These are phyloP conservation scores for Lactarius akahatsu DNA, from an alignment of 768 basidiomycete genomes.

Conservation along the genomic window DNA sequence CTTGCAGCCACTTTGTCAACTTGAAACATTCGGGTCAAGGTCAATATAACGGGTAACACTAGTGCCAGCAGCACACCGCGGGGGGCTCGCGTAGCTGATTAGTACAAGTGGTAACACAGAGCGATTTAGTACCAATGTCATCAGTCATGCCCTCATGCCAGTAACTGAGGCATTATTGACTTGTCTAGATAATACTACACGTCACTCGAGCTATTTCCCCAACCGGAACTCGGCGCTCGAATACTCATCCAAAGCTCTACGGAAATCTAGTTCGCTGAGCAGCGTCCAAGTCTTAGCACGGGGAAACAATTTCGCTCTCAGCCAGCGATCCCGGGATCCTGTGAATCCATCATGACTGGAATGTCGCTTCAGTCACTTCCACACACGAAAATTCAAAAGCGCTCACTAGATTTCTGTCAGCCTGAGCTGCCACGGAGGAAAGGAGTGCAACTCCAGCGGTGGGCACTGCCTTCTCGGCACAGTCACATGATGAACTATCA, in stretches of 20 bases:
- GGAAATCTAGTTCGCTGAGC: slow-evolving; percentile 52
- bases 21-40: background rate
- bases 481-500: slow-evolving; percentile 66
- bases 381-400: slow-evolving; percentile 1
- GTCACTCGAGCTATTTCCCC: slow-evolving; percentile 44
- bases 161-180: background rate
- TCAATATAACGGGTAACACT: background rate
- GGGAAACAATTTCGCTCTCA: background rate
- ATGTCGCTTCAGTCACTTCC: background rate
- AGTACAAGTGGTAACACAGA: background rate
- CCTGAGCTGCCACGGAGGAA: slow-evolving; percentile 84
- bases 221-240: slow-evolving; percentile 73
- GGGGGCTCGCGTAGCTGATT: background rate
- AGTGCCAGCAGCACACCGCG: background rate
- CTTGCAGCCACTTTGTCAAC: too few species aligned
- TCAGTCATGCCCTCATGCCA: background rate
- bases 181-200: background rate
- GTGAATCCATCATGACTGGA: slow-evolving; percentile 30
- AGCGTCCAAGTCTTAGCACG: slow-evolving; percentile 29
- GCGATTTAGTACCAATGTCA: background rate
- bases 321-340: slow-evolving; percentile 13
- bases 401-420: slow-evolving; percentile 79
- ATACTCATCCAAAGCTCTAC: slow-evolving; percentile 72
- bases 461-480: slow-evolving; percentile 38
- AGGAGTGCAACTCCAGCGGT: slow-evolving; percentile 68